Evolutionary conservation across 176 grass and related monocot genomes (phyloP), one percentile per base, ranked within the genome.

Genomic region (Bolboschoenus planiculmis): DNA sequence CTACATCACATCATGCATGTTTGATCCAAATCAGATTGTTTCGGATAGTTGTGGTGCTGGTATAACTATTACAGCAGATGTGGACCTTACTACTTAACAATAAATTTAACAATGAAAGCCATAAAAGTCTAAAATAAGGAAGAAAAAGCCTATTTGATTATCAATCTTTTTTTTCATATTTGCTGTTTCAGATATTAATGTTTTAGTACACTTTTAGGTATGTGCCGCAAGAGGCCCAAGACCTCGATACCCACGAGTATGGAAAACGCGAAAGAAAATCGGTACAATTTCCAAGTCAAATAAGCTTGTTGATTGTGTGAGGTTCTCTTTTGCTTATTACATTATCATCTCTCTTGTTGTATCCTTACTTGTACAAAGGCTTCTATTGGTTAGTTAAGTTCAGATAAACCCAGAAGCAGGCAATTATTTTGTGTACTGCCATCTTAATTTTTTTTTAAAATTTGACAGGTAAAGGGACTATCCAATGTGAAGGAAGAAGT

Each of bases 401-500:
- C 27, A 78, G 63, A 54, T n/a, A 59, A 13, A 20, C 1, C 11
- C 15, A 36, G 7, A 74, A 74, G 23, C 40, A 46, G 47, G 68
- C 4, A 26, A 24, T 58, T 30, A 2, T 35, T 16, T 64, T 58
- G 13, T 50, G 29, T 72, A 24, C n/a, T 80, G 6, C 83, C 34
- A 16, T 65, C 27, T 78, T n/a, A 8, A 71, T 61, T 58, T 57
- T 62, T 65, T 20, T 46, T 47, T 43, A 47, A 31, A n/a, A 48
- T 82, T 23, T 20, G 57, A 37, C 76, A 99, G 92, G 87, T 99
- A 78, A 99, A 91, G 91, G 90, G 65, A 20, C 81, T 95, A 55
- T 99, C 96, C 83, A 99, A 95, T 83, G 96, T 99, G 27, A 99
- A 95, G 84, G 96, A 99, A 74, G 92, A 95, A 66, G 89, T 99